phyloP scores from a whole-genome alignment of 345 rosid species.

The Acer yangbiense region DNA sequence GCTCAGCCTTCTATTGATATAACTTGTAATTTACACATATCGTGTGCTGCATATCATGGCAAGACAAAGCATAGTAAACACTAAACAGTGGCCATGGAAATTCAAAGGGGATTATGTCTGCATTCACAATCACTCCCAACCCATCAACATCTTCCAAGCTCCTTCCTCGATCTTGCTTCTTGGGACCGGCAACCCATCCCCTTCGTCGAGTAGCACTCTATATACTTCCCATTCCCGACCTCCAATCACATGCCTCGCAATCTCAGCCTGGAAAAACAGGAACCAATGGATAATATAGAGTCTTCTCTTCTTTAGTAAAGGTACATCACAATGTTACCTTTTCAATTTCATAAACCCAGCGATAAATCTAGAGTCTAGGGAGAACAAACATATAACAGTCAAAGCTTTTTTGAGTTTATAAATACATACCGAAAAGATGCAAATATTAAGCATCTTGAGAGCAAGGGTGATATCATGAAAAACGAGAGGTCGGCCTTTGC shows the following conservation, averaged over 20 bases:
- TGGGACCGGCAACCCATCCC: conserved; percentile 49
- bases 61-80: neutral
- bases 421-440: conserved; percentile 81
- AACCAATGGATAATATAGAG: no score
- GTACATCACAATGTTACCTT: no score
- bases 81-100: neutral
- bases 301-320: no score
- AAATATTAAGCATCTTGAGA: conserved; percentile 65
- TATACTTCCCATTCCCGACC: conserved; percentile 94
- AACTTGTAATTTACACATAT: conserved; percentile 15
- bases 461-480: conserved; percentile 85
- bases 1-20: conserved; percentile 5
- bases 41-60: neutral
- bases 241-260: conserved; percentile 69
- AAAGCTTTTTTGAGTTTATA: neutral
- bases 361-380: neutral
- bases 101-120: neutral
- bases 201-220: conserved; percentile 79
- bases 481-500: conserved; percentile 95
- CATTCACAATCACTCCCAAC: conserved; percentile 59
- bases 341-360: no score
- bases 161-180: conserved; percentile 65
- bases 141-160: conserved; percentile 91
- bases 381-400: neutral
- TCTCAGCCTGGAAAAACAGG: conserved; percentile 65